phyloP scores from a whole-genome alignment of 495 filamentous ascomycete species.

The Penicillium cinerascens region DNA sequence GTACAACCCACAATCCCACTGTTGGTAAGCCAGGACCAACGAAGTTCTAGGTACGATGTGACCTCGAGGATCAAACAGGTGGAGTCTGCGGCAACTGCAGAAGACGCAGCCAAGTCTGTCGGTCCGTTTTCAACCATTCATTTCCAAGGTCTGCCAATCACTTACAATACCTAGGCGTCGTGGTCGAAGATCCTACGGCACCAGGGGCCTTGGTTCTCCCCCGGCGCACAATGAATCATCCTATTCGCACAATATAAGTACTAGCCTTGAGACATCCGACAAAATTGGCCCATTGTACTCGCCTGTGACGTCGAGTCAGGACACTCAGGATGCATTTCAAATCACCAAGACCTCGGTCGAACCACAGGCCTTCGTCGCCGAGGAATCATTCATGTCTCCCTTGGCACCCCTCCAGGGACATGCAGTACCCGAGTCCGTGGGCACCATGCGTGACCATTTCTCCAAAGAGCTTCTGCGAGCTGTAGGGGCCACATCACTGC shows the following conservation, averaged over 20 bases:
- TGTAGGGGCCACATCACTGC: not conserved
- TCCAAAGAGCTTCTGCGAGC: not conserved
- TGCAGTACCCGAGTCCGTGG: not conserved
- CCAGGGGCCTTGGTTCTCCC: not conserved
- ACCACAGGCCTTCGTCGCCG: constrained; percentile 2
- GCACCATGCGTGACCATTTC: not conserved
- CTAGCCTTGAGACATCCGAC: not conserved
- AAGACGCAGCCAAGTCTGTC: constrained; percentile 1
- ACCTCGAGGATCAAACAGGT: constrained; percentile 7
- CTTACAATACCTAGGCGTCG: not conserved
- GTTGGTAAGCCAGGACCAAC: not conserved
- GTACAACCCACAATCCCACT: not conserved
- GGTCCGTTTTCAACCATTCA: not conserved
- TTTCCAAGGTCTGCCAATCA: not conserved
- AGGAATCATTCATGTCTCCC: constrained; percentile 5
- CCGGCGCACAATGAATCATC: not conserved
- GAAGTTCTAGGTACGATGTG: constrained; percentile 4
- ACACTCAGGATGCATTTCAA: not conserved
- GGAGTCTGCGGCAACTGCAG: constrained; percentile 8
- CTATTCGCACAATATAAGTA: not conserved
- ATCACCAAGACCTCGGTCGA: not conserved
- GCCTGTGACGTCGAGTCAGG: not conserved
- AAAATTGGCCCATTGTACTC: not conserved
- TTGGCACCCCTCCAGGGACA: not conserved
- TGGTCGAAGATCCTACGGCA: not conserved